Conservation (phyloP, 2,329 filamentous ascomycete genomes). For the Sclerotinia glacialis region DNA sequence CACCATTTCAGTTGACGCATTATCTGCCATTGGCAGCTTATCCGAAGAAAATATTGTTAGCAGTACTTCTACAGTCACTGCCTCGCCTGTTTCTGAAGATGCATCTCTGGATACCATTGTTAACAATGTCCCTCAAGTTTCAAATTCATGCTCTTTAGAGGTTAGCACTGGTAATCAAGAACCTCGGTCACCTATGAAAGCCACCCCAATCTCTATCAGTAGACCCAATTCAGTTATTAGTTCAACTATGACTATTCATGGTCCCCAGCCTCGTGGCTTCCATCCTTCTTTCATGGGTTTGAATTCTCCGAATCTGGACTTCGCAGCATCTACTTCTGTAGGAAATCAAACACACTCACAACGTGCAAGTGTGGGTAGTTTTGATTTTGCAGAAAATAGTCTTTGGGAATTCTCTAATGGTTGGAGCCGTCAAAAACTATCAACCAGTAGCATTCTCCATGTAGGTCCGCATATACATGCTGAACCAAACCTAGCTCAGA, state of each 20-base stretch:
- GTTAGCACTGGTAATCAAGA: neutral
- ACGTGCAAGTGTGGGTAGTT: neutral
- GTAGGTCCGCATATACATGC: neutral
- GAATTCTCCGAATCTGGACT: neutral
- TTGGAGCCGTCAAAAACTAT: conserved; percentile 15
- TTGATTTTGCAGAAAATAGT: neutral
- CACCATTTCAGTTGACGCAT: too few relatives aligned
- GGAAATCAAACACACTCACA: neutral
- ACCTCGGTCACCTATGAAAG: neutral
- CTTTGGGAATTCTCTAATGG: conserved; percentile 9
- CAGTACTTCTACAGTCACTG: neutral
- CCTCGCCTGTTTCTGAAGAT: neutral
- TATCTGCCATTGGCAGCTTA: neutral
- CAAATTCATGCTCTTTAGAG: neutral
- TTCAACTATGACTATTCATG: conserved; percentile 1
- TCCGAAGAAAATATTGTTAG: neutral
- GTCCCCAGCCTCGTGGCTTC: neutral
- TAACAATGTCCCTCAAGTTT: neutral
- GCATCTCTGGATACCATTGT: neutral
- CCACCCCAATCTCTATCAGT: neutral
- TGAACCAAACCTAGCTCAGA: neutral
- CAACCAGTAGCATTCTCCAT: neutral
- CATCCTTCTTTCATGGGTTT: neutral
- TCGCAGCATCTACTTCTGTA: too few relatives aligned
- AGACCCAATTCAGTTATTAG: neutral